Conservation (phyloP, 1,284 basidiomycete genomes). For the Microbotryum intermedium region DNA sequence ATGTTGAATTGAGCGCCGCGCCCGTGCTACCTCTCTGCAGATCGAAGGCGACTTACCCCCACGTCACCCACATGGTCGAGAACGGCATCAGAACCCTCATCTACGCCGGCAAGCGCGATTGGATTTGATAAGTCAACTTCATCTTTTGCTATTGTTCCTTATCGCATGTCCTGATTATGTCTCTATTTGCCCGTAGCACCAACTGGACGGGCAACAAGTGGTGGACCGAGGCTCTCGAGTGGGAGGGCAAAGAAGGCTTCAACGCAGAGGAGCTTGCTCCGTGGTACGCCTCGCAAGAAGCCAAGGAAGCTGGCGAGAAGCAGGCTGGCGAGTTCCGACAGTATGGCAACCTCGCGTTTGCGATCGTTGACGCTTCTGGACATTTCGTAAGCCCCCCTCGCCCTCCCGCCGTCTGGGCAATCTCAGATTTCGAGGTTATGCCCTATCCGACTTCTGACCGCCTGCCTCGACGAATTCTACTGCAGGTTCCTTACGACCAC, state of each 20-base stretch:
- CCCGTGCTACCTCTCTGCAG: constrained; percentile 1
- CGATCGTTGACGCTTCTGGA: constrained; percentile 23
- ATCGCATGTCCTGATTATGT: not conserved
- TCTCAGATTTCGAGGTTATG: not conserved
- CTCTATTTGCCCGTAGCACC: constrained; percentile 15
- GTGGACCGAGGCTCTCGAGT: constrained; percentile 22
- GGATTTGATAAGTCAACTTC: not conserved
- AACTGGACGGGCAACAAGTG: constrained; percentile 30
- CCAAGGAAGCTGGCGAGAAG: not conserved
- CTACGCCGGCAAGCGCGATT: constrained; percentile 30
- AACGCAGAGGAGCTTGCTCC: constrained; percentile 9
- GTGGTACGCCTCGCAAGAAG: constrained; percentile 24
- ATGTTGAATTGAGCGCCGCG: not conserved
- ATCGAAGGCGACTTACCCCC: constrained; percentile 20
- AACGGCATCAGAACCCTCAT: constrained; percentile 25
- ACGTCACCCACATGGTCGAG: constrained; percentile 26
- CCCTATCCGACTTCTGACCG: not conserved
- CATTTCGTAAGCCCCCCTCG: constrained; percentile 14
- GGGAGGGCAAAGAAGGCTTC: constrained; percentile 25
- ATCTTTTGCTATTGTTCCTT: not conserved
- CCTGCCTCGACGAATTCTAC: not conserved
- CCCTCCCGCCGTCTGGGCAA: too few relatives aligned
- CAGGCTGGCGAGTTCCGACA: constrained; percentile 27
- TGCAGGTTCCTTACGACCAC: constrained; percentile 31
- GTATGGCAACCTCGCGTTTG: constrained; percentile 29